These are phyloP conservation scores for Pichia paraexigua DNA, from an alignment of 805 yeast species.

Conservation along the genomic window DNA sequence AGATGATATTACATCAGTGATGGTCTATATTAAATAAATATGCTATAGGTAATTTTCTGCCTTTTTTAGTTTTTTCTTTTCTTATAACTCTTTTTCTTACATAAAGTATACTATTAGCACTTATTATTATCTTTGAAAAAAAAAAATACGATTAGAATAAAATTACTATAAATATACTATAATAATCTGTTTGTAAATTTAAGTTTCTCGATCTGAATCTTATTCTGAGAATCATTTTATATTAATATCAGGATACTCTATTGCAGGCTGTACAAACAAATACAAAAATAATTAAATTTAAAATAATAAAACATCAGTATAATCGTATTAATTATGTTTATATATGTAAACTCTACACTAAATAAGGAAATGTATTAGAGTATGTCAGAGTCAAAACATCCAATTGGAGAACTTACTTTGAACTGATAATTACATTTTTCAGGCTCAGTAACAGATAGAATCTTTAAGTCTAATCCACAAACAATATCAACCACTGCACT, in stretches of 20 bases:
- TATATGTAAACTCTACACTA: too few species aligned
- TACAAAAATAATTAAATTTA: too few species aligned
- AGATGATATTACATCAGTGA: constrained; percentile 84
- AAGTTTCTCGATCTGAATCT: too few species aligned
- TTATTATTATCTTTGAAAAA: neutral
- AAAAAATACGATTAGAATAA: too few species aligned
- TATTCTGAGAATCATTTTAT: too few species aligned
- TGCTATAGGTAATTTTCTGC: neutral
- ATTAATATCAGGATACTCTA: too few species aligned
- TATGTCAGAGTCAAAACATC: constrained; percentile 28
- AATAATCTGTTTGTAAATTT: too few species aligned
- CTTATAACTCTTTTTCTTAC: neutral
- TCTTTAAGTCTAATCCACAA: constrained; percentile 54
- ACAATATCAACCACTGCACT: constrained; percentile 53
- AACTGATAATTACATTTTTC: constrained; percentile 78
- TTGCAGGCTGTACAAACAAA: too few species aligned
- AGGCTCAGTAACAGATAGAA: constrained; percentile 73
- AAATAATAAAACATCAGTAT: neutral
- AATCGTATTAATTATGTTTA: too few species aligned
- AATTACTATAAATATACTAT: too few species aligned
- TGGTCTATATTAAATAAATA: constrained; percentile 47
- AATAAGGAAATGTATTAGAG: neutral
- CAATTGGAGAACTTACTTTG: constrained; percentile 38
- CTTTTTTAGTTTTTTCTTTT: neutral
- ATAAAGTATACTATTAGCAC: too few species aligned